Conservation (phyloP, 2,329 filamentous ascomycete species). For the Raffaelea ambrosiae region DNA sequence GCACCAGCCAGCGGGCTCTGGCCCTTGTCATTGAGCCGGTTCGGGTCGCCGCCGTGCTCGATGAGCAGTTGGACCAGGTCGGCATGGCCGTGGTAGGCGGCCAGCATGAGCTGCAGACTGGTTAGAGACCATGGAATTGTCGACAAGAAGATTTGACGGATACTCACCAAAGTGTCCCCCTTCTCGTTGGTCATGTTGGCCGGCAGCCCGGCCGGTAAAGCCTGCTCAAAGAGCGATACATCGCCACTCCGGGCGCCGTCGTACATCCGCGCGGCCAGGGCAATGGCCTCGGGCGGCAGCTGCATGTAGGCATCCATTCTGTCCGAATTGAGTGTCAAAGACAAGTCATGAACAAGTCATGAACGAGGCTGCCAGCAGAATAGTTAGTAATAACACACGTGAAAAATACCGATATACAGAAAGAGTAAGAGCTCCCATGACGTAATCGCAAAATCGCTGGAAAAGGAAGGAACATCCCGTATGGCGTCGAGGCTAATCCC, state of each 20-base stretch:
- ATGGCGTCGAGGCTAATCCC: too few species aligned
- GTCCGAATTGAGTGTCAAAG: too few species aligned
- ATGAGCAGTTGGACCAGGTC: slow-evolving; percentile 53
- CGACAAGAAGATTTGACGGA: too few species aligned
- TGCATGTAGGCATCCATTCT: background rate
- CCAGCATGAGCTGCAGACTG: slow-evolving; percentile 56
- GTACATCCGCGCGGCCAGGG: slow-evolving; percentile 58
- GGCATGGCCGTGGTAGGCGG: slow-evolving; percentile 60
- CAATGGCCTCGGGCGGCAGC: slow-evolving; percentile 56
- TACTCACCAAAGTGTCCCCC: slow-evolving; percentile 59
- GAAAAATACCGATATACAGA: too few species aligned
- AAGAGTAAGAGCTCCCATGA: too few species aligned
- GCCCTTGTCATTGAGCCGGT: slow-evolving; percentile 57
- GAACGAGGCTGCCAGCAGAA: too few species aligned
- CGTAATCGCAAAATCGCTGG: too few species aligned
- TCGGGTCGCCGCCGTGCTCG: slow-evolving; percentile 55
- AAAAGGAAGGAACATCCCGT: too few species aligned
- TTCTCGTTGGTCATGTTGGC: slow-evolving; percentile 65
- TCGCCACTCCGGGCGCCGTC: slow-evolving; percentile 56
- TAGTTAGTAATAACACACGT: too few species aligned
- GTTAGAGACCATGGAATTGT: too few species aligned
- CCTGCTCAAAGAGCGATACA: slow-evolving; percentile 49
- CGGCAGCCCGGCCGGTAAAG: slow-evolving; percentile 56
- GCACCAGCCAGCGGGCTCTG: slow-evolving; percentile 64
- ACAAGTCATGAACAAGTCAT: too few species aligned